These are phyloP conservation scores for Colletotrichum sublineola DNA, from an alignment of 2,329 filamentous ascomycete genomes.

Conservation along the genomic window DNA sequence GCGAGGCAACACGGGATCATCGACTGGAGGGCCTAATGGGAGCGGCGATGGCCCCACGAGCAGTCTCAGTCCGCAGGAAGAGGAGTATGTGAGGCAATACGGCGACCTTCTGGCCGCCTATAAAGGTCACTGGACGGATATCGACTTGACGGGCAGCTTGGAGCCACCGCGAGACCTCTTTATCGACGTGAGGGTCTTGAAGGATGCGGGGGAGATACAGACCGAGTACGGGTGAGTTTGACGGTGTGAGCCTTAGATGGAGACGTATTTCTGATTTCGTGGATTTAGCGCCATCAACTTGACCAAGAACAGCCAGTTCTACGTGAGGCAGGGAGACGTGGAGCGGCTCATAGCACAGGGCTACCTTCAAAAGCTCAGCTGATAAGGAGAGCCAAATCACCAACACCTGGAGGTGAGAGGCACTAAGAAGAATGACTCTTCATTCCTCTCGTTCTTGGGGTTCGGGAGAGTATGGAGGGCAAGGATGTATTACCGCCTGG, in stretches of 20 bases:
- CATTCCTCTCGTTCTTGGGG: constrained; percentile 20
- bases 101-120: constrained; percentile 93
- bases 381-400: constrained; percentile 52
- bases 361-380: constrained; percentile 91
- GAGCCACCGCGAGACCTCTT: constrained; percentile 96
- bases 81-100: constrained; percentile 95
- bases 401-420: not conserved
- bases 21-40: constrained; percentile 50
- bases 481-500: constrained; percentile 14
- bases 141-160: constrained; percentile 93
- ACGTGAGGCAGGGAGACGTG: constrained; percentile 94
- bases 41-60: constrained; percentile 69
- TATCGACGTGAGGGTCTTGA: constrained; percentile 95
- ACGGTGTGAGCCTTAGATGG: constrained; percentile 2
- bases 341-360: constrained; percentile 94
- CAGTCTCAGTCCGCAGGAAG: constrained; percentile 93
- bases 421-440: constrained; percentile 19
- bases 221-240: constrained; percentile 92
- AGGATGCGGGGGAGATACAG: constrained; percentile 98
- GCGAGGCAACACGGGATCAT: constrained; percentile 53
- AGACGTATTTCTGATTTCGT: constrained; percentile 36
- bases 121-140: constrained; percentile 98
- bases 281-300: constrained; percentile 84
- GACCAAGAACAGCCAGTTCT: constrained; percentile 98
- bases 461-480: constrained; percentile 9